These are phyloP conservation scores for Salix arbutifolia DNA, from an alignment of 345 rosid species.

Conservation along the genomic window DNA sequence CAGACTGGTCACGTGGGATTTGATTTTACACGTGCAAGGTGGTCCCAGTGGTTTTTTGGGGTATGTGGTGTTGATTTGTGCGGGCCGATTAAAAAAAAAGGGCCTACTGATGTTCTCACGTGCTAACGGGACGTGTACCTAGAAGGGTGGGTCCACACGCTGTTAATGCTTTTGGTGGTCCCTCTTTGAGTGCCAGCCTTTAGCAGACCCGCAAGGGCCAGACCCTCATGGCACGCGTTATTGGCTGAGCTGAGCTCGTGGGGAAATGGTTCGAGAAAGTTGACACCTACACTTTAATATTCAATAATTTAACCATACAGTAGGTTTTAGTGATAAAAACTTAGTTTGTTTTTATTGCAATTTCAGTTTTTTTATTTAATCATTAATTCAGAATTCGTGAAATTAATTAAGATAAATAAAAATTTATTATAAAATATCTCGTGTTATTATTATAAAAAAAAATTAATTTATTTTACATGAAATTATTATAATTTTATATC, in stretches of 20 bases:
- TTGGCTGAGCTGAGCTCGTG: neutral
- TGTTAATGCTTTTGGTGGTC: neutral
- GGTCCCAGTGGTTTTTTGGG: neutral
- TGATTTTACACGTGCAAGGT: neutral
- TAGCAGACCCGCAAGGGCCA: neutral
- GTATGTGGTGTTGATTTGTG: neutral
- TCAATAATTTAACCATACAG: too few relatives aligned
- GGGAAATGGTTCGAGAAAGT: neutral
- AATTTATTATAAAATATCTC: too few relatives aligned
- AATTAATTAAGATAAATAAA: too few relatives aligned
- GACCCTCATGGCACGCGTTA: neutral
- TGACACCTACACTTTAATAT: neutral
- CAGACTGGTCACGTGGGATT: neutral
- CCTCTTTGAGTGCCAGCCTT: neutral
- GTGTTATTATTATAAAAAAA: too few relatives aligned
- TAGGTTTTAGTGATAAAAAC: too few relatives aligned
- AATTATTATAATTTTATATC: too few relatives aligned
- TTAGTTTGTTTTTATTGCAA: too few relatives aligned
- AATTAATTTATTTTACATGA: too few relatives aligned
- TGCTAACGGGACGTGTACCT: constrained; percentile 1
- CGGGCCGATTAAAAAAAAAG: neutral
- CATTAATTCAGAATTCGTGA: too few relatives aligned
- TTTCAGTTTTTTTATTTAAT: too few relatives aligned
- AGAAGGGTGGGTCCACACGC: neutral
- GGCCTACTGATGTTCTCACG: neutral